Evolutionary conservation across 2,329 filamentous ascomycete species (phyloP), one percentile per base, ranked within the genome.

Genomic region (Colletotrichum viniferum): DNA sequence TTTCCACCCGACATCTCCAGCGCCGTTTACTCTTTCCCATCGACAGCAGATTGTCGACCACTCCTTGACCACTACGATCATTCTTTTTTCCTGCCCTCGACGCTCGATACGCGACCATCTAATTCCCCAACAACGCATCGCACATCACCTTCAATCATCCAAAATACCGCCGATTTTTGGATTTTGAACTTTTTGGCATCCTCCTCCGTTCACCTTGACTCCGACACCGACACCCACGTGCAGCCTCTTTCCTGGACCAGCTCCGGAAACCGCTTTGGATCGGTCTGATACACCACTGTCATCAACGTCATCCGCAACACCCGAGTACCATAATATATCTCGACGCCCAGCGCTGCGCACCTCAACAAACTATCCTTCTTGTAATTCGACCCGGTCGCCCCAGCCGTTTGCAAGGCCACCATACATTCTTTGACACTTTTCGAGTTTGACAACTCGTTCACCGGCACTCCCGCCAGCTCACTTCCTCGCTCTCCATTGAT

Each of bases 141-240:
- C 73, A 43, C 28, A 69, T 60, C 72, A 38, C 43, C 66, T 55
- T 38, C 28, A 69, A 60, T n/a, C 30, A 58, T 38, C 62, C 73
- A 78, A 76, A 79, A 73, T 65, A 76, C 77, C 77, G 77, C 71
- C 77, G 66, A 63, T 67, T 79, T 78, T 81, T 82, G 77, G 77
- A 80, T 79, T 30, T 73, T 52, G 78, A 69, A 77, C 76, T 78
- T 80, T 78, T 79, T 78, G 79, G 78, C 81, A 79, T 73, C 77
- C 78, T 28, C 21, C 55, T 30, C 81, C 80, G 81, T 83, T 81
- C 81, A 83, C 79, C 82, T 13, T 12, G 58, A 34, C 81, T 79
- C 77, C 64, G 36, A 16, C 52, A 38, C 65, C 55, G 71, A 69
- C 18, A 38, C 26, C 60, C 61, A 36, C 38, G 28, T 18, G 62